Percentiles rank a stretch among this genome's conserved stretches.
These are phyloP conservation scores for Spongospora subterranea DNA, from an alignment of 208 protist species.

Conservation along the genomic window DNA sequence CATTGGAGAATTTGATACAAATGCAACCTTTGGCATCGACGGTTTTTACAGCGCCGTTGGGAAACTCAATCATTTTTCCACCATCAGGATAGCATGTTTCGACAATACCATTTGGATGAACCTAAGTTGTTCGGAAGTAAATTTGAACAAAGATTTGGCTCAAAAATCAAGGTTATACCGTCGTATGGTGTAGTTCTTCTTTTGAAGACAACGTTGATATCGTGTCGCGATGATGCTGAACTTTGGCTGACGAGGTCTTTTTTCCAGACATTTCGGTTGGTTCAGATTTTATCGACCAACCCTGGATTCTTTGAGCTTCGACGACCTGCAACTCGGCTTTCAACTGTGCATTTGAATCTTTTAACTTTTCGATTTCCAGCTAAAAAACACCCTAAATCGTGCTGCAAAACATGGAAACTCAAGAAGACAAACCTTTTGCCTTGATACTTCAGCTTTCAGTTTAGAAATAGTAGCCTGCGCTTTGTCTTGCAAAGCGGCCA, in stretches of 20 bases:
- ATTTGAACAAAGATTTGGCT: too few relatives aligned
- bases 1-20: constrained; percentile 12
- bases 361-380: constrained; percentile 23
- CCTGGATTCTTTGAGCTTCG: not conserved
- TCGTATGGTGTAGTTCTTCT: too few relatives aligned
- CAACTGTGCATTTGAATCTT: constrained; percentile 29
- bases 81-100: not conserved
- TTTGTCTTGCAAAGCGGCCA: not conserved
- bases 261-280: too few relatives aligned
- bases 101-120: not conserved
- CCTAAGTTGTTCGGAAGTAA: too few relatives aligned
- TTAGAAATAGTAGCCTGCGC: not conserved
- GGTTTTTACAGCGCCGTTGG: constrained; percentile 34
- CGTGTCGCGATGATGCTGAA: too few relatives aligned
- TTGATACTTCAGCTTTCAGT: constrained; percentile 12
- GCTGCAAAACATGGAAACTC: not conserved
- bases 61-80: not conserved
- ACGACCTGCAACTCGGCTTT: not conserved
- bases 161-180: too few relatives aligned
- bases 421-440: constrained; percentile 4
- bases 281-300: not conserved
- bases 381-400: not conserved
- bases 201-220: too few relatives aligned
- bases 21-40: not conserved
- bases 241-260: too few relatives aligned